Percentiles rank a stretch among this genome's conserved stretches.
phyloP scores from a whole-genome alignment of 805 yeast genomes.

The Dipodascus geniculatus region DNA sequence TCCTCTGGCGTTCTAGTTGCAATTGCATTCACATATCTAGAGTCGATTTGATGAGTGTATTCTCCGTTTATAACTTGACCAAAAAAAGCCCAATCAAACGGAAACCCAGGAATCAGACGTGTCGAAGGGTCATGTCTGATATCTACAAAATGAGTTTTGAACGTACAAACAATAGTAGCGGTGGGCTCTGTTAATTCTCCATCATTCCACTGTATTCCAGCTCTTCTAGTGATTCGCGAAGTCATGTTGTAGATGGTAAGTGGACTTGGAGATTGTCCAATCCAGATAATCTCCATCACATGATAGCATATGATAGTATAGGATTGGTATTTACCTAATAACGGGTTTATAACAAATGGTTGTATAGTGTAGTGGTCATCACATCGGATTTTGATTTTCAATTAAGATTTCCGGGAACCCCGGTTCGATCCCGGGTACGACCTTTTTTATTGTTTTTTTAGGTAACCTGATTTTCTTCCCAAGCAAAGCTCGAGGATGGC shows the following conservation, averaged over 20 bases:
- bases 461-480: background rate
- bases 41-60: conserved; percentile 14
- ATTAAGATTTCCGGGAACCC: background rate
- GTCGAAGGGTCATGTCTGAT: conserved; percentile 17
- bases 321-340: too few relatives aligned
- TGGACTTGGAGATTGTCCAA: too few relatives aligned
- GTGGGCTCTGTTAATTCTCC: conserved; percentile 33
- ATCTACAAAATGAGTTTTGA: conserved; percentile 36
- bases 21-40: conserved; percentile 3
- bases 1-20: background rate
- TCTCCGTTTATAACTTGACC: conserved; percentile 14
- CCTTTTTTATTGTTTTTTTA: background rate
- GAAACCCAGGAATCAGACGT: conserved; percentile 3
- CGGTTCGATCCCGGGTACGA: background rate
- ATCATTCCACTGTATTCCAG: conserved; percentile 41
- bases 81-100: conserved; percentile 23
- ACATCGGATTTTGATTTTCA: background rate
- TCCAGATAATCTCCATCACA: too few relatives aligned
- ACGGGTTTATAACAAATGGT: too few relatives aligned
- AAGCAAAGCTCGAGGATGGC: background rate
- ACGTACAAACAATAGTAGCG: conserved; percentile 38
- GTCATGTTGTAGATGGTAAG: background rate
- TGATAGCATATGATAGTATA: too few relatives aligned
- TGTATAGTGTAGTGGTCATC: background rate
- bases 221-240: conserved; percentile 32